phyloP scores from a whole-genome alignment of 192 early-diverging fungal genomes.

The Backusella tuberculispora region DNA sequence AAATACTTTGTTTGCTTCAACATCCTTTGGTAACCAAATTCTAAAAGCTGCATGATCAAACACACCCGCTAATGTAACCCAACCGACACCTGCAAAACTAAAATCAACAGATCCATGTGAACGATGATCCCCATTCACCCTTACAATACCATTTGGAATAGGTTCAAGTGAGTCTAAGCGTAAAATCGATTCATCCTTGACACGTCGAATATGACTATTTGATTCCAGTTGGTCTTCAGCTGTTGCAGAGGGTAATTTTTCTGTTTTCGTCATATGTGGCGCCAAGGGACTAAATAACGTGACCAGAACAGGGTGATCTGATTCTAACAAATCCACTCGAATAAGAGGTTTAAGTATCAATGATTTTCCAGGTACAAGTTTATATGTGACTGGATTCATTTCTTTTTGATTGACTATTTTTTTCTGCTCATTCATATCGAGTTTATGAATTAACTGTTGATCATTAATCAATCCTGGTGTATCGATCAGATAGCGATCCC shows the following conservation, averaged over 20 bases:
- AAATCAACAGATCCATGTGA: slow-evolving; percentile 57
- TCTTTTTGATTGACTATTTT: slow-evolving; percentile 45
- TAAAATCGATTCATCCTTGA: slow-evolving; percentile 42
- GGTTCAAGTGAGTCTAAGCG: slow-evolving; percentile 42
- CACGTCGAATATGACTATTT: background rate
- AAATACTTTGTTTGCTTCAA: slow-evolving; percentile 33
- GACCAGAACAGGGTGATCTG: slow-evolving; percentile 49
- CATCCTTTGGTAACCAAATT: slow-evolving; percentile 52
- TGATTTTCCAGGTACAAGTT: slow-evolving; percentile 54
- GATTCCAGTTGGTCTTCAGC: slow-evolving; percentile 33
- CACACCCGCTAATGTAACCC: slow-evolving; percentile 60
- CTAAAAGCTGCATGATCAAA: slow-evolving; percentile 53
- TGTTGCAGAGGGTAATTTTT: slow-evolving; percentile 43
- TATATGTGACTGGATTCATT: slow-evolving; percentile 59
- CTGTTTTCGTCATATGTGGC: slow-evolving; percentile 62
- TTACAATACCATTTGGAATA: slow-evolving; percentile 43
- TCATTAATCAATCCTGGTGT: slow-evolving; percentile 69
- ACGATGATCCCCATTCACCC: slow-evolving; percentile 47
- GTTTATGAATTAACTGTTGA: slow-evolving; percentile 50
- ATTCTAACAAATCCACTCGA: slow-evolving; percentile 59
- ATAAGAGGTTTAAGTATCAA: slow-evolving; percentile 62
- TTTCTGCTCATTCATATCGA: slow-evolving; percentile 57
- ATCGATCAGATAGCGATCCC: slow-evolving; percentile 52
- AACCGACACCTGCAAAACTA: slow-evolving; percentile 65
- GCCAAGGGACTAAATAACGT: slow-evolving; percentile 58